phyloP scores from a whole-genome alignment of 352 stramenopile species.

The Pythium utonaiense region DNA sequence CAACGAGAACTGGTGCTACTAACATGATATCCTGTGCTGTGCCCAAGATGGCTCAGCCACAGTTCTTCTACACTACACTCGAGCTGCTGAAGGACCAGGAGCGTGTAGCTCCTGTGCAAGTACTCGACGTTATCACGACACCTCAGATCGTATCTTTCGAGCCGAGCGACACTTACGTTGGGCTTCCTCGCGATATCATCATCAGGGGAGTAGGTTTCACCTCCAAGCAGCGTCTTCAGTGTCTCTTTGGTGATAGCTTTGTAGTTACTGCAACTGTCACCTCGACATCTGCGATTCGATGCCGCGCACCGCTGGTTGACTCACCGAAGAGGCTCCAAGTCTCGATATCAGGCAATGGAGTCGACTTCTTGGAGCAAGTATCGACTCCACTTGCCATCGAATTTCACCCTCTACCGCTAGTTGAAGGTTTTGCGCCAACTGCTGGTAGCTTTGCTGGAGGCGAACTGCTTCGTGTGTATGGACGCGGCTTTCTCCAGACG shows the following conservation, averaged over 20 bases:
- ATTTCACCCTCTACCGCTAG: slow-evolving; percentile 2
- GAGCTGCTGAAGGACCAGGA: slow-evolving; percentile 20
- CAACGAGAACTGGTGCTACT: background rate
- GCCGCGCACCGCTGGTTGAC: slow-evolving; percentile 1
- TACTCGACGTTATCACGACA: slow-evolving; percentile 11
- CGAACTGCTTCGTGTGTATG: slow-evolving; percentile 3
- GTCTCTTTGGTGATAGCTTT: slow-evolving; percentile 20
- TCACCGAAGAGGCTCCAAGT: slow-evolving; percentile 11
- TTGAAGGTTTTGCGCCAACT: background rate
- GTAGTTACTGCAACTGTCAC: slow-evolving; percentile 13
- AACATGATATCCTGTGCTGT: slow-evolving; percentile 8
- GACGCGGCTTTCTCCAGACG: slow-evolving; percentile 3
- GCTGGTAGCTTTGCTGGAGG: background rate
- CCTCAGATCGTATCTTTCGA: background rate
- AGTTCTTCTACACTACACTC: slow-evolving; percentile 12
- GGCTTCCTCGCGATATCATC: background rate
- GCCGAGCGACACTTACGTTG: slow-evolving; percentile 5
- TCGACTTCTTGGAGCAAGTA: slow-evolving; percentile 12
- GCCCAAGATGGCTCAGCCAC: background rate
- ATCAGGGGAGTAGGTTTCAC: slow-evolving; percentile 22
- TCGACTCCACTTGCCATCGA: background rate
- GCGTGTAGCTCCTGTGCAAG: slow-evolving; percentile 10
- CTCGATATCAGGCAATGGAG: slow-evolving; percentile 18
- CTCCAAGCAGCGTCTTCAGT: slow-evolving; percentile 11
- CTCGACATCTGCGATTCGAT: slow-evolving; percentile 14